phyloP scores from a whole-genome alignment of 2,329 filamentous ascomycete species.

The Nigrospora sphaerica region DNA sequence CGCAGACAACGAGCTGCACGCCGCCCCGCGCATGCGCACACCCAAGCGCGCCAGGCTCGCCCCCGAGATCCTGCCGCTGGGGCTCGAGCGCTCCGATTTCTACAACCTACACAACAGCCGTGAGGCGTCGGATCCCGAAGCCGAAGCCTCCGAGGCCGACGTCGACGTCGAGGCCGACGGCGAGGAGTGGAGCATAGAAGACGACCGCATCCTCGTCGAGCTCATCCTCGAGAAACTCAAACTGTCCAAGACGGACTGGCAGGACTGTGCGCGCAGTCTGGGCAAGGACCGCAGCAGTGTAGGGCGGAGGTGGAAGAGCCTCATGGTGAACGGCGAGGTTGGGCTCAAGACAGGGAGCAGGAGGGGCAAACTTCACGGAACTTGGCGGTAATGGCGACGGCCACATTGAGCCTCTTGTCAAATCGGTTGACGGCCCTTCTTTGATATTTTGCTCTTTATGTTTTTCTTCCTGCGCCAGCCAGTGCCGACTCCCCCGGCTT shows the following conservation, averaged over 20 bases:
- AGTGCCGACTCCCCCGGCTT: neutral
- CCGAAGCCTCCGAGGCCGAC: slow-evolving; percentile 30
- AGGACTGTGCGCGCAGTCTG: slow-evolving; percentile 57
- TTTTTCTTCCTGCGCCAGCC: slow-evolving; percentile 3
- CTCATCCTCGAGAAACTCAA: slow-evolving; percentile 60
- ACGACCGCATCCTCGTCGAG: slow-evolving; percentile 60
- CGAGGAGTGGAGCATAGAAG: slow-evolving; percentile 52
- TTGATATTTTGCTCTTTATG: slow-evolving; percentile 2
- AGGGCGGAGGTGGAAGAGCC: slow-evolving; percentile 54
- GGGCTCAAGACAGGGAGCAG: slow-evolving; percentile 45
- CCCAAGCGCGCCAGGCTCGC: slow-evolving; percentile 55
- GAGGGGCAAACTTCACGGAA: slow-evolving; percentile 43
- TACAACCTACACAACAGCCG: slow-evolving; percentile 37
- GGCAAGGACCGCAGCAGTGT: slow-evolving; percentile 53
- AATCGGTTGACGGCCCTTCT: neutral
- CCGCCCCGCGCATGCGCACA: slow-evolving; percentile 24
- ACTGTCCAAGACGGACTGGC: slow-evolving; percentile 58
- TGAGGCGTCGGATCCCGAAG: slow-evolving; percentile 15
- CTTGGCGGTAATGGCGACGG: slow-evolving; percentile 40
- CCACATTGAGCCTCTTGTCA: neutral
- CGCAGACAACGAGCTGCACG: slow-evolving; percentile 10
- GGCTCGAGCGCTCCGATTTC: slow-evolving; percentile 51
- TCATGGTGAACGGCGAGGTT: slow-evolving; percentile 52
- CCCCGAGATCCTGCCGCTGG: slow-evolving; percentile 52
- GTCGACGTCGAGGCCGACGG: slow-evolving; percentile 36